Evolutionary conservation across 2,329 filamentous ascomycete species (phyloP), one percentile per base, ranked within the genome.

Genomic region (Thielaviopsis ethacetica): DNA sequence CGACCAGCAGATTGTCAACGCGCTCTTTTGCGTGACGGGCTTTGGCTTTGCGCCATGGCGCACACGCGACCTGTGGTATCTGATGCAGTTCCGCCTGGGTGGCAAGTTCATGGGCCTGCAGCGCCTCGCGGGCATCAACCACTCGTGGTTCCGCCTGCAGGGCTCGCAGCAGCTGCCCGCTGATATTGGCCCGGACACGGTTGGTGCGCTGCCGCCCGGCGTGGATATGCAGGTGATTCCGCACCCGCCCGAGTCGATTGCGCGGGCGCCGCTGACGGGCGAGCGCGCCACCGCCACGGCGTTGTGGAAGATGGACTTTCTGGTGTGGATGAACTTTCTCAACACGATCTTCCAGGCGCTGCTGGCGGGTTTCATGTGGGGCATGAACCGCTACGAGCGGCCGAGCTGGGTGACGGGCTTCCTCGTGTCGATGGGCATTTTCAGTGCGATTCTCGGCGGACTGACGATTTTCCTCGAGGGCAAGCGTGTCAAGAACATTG

Each of bases 41-140:
- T 91, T 94, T 64, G 89, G 89, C 0, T 76, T 93, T 13, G 84
- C 86, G 1, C 89, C 89, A 0, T 95, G 88, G 89, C 80, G 89
- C 34, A 86, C 91, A 64, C 77, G 89, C 34, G 89, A 95, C 67
- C 71, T 89, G 10, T 93, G 84, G 68, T 89, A 82, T 67, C 74
- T 90, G 38, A 69, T 86, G 54, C 76, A 78, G 65, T 93, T 79
- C 71, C 77, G 87, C 24, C 55, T 84, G 0, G 60, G 66, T 34
- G 72, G 76, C 59, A 71, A 81, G 56, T 67, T 77, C 27, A 68
- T 76, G 19, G 84, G 78, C 4, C 74, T 91, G 41, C 78, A 85
- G 49, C 77, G 77, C 51, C 75, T 94, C 4, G 88, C 86, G 1
- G 87, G 84, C 4, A 84, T 91, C 62, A 83, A 94, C 67, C 75